Evolutionary conservation across 1,284 basidiomycete genomes (phyloP).

Genomic region (Sutorius eximius): DNA sequence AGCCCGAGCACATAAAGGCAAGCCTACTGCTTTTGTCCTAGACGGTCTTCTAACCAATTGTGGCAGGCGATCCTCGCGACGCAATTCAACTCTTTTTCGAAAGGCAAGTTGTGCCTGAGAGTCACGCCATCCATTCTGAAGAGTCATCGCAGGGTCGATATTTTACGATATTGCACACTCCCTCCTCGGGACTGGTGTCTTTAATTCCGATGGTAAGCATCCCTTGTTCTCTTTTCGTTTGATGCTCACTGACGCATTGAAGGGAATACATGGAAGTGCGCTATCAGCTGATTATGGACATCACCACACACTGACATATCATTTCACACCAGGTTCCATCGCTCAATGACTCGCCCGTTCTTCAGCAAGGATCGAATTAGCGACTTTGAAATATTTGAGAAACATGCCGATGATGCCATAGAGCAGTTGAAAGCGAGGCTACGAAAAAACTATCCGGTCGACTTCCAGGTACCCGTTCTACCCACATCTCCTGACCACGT

Average conservation of each 20-base stretch:
- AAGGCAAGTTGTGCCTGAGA: slow-evolving; percentile 32
- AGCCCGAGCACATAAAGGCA: slow-evolving; percentile 45
- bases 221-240: neutral
- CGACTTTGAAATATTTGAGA: slow-evolving; percentile 55
- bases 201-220: slow-evolving; percentile 55
- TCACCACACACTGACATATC: slow-evolving; percentile 4
- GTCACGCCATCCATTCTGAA: slow-evolving; percentile 8
- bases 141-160: slow-evolving; percentile 17
- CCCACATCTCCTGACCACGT: neutral
- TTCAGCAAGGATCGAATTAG: slow-evolving; percentile 52
- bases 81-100: slow-evolving; percentile 44
- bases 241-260: neutral
- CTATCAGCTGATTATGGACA: neutral
- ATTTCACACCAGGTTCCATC: slow-evolving; percentile 45
- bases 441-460: slow-evolving; percentile 45
- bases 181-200: slow-evolving; percentile 55
- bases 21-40: neutral
- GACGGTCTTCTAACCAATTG: neutral
- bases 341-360: slow-evolving; percentile 57
- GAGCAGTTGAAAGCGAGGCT: slow-evolving; percentile 41
- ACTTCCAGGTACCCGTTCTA: slow-evolving; percentile 45
- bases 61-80: slow-evolving; percentile 37
- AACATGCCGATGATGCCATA: slow-evolving; percentile 44
- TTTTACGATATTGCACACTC: slow-evolving; percentile 32
- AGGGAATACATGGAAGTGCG: slow-evolving; percentile 58